Evolutionary conservation across 2,329 filamentous ascomycete species (phyloP).

Genomic region (Aphanocladium album): DNA sequence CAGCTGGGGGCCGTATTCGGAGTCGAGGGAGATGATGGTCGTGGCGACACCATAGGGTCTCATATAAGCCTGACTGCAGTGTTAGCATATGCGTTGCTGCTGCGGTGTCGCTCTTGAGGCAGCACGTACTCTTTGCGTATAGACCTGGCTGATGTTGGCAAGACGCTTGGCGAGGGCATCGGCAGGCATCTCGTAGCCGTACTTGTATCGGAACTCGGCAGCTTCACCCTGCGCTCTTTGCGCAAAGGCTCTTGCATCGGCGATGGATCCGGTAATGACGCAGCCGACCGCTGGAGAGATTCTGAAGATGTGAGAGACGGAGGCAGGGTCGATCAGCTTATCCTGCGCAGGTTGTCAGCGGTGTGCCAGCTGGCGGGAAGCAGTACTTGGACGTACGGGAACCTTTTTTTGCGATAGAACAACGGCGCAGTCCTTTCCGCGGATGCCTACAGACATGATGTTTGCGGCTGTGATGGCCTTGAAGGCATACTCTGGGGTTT

Average conservation of each 20-base stretch:
- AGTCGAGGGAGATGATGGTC: conserved; percentile 89
- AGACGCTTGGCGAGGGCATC: conserved; percentile 94
- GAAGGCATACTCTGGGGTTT: conserved; percentile 92
- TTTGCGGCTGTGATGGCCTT: conserved; percentile 99
- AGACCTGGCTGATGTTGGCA: conserved; percentile 99
- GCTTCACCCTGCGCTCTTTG: conserved; percentile 92
- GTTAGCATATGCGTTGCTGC: not conserved
- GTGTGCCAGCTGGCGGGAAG: not conserved
- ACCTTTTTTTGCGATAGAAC: conserved; percentile 99
- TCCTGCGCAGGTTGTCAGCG: conserved; percentile 55
- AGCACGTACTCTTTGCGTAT: conserved; percentile 78
- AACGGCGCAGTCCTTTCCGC: conserved; percentile 95
- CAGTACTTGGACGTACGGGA: conserved; percentile 60
- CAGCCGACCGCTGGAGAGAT: conserved; percentile 94
- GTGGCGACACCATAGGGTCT: conserved; percentile 92
- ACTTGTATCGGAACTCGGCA: conserved; percentile 97
- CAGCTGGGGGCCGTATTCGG: conserved; percentile 86
- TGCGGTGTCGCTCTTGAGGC: not conserved
- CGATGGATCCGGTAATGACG: conserved; percentile 98
- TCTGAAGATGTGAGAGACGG: conserved; percentile 95
- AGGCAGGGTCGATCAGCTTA: conserved; percentile 96
- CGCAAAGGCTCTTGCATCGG: conserved; percentile 89
- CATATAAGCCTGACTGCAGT: conserved; percentile 72
- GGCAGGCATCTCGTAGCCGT: conserved; percentile 98
- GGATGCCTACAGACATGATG: conserved; percentile 94